Evolutionary conservation across 305 asterid genomes (phyloP).

Genomic region (Salvia sclarea): DNA sequence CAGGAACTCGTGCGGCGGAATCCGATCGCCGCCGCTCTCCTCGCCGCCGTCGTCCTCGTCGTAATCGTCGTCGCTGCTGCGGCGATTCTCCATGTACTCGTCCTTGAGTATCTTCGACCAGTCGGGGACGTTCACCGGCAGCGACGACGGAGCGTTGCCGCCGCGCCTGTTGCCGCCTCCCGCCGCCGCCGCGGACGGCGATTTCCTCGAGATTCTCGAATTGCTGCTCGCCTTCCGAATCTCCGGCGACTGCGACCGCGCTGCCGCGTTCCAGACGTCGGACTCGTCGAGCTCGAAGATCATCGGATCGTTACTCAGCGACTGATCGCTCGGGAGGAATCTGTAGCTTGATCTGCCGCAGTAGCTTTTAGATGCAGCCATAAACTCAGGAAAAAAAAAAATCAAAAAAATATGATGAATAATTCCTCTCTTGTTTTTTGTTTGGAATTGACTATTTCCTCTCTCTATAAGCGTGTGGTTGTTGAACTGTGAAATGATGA

Average conservation of each 20-base stretch:
- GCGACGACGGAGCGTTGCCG: constrained; percentile 34
- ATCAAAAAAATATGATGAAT: not conserved
- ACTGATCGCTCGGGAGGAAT: constrained; percentile 52
- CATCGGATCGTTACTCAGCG: constrained; percentile 35
- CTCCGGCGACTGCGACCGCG: constrained; percentile 59
- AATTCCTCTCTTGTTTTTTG: not conserved
- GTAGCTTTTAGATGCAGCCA: constrained; percentile 75
- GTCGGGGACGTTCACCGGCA: constrained; percentile 90
- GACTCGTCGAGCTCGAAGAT: constrained; percentile 82
- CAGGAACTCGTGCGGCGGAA: constrained; percentile 92
- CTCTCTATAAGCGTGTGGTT: not conserved
- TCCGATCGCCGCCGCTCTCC: constrained; percentile 45
- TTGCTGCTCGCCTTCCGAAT: constrained; percentile 36
- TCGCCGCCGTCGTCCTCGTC: constrained; percentile 40
- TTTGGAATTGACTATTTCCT: not conserved
- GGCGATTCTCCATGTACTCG: constrained; percentile 64
- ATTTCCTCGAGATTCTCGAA: constrained; percentile 43
- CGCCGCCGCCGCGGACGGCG: constrained; percentile 35
- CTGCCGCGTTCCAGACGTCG: constrained; percentile 62
- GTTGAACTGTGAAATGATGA: constrained; percentile 2
- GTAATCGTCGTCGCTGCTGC: constrained; percentile 47
- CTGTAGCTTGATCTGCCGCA: constrained; percentile 49
- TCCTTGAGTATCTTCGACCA: constrained; percentile 91
- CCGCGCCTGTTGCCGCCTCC: constrained; percentile 23
- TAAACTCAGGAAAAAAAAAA: constrained; percentile 19